These are phyloP conservation scores for Cenchrus americanus DNA, from an alignment of 176 grass and related monocot genomes.

Conservation along the genomic window DNA sequence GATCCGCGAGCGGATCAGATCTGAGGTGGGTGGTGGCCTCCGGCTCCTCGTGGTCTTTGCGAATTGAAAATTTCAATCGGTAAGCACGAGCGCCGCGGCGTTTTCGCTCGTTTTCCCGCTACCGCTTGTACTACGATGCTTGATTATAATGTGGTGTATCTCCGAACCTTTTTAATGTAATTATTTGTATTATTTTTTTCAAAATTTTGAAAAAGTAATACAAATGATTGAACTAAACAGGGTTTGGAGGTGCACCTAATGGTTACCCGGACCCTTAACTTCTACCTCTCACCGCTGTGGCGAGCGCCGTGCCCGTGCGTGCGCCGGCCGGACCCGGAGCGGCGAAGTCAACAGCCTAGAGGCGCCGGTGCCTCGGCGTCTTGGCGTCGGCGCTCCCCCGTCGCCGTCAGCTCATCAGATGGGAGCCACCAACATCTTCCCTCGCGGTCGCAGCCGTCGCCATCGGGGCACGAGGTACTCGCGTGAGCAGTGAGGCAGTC, in stretches of 20 bases:
- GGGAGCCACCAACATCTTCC: not conserved
- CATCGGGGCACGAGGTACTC: not conserved
- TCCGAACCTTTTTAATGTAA: too few species aligned
- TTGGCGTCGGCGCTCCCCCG: not conserved
- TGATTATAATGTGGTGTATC: too few species aligned
- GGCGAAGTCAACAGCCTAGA: not conserved
- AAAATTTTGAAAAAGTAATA: too few species aligned
- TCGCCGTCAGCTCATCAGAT: not conserved
- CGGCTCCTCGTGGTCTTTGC: not conserved
- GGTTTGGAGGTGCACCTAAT: too few species aligned
- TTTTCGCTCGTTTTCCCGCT: not conserved
- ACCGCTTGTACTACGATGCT: too few species aligned
- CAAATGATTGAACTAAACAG: too few species aligned
- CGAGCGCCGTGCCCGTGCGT: not conserved
- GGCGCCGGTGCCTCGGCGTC: not conserved
- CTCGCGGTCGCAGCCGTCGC: not conserved
- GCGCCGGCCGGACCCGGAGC: not conserved
- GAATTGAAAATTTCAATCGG: not conserved
- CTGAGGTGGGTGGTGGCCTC: not conserved
- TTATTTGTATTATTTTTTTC: too few species aligned
- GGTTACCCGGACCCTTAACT: too few species aligned
- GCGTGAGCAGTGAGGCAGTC: too few species aligned
- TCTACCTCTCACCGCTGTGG: not conserved
- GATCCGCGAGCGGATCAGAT: not conserved
- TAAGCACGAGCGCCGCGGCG: not conserved